A percentile compares a stretch with the other conserved stretches of the same genome.
Conservation (phyloP, 495 filamentous ascomycete genomes). For the Tuber melanosporum region DNA sequence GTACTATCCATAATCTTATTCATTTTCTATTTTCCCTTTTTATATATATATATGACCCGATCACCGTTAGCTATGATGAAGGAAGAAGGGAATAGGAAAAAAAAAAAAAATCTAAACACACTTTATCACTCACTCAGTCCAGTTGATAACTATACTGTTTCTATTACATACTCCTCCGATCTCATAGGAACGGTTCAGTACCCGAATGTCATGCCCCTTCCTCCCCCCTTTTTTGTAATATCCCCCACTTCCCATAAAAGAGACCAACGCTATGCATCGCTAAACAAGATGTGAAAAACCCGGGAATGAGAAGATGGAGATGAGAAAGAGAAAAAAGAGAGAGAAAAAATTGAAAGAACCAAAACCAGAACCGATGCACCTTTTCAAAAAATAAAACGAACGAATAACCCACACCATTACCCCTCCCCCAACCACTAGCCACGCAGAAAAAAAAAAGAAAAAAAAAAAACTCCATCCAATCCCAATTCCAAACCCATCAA, state of each 20-base stretch:
- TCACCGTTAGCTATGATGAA: background rate
- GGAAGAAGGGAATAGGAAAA: background rate
- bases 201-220: background rate
- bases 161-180: slow-evolving; percentile 3
- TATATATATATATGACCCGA: background rate
- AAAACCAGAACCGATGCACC: background rate
- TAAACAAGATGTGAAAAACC: background rate
- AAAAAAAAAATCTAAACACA: background rate
- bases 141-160: background rate
- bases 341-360: background rate
- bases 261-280: background rate
- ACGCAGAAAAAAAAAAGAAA: background rate
- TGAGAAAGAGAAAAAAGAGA: background rate
- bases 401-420: background rate
- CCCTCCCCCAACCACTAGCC: background rate
- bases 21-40: background rate
- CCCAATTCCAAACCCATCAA: slow-evolving; percentile 15
- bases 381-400: background rate
- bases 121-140: background rate
- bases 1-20: no score
- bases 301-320: background rate
- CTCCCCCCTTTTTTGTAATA: background rate
- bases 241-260: background rate
- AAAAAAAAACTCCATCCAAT: background rate
- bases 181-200: background rate